Evolutionary conservation across 2,329 filamentous ascomycete species (phyloP), one percentile per base, ranked within the genome.

Genomic region (Phaeoacremonium minimum): DNA sequence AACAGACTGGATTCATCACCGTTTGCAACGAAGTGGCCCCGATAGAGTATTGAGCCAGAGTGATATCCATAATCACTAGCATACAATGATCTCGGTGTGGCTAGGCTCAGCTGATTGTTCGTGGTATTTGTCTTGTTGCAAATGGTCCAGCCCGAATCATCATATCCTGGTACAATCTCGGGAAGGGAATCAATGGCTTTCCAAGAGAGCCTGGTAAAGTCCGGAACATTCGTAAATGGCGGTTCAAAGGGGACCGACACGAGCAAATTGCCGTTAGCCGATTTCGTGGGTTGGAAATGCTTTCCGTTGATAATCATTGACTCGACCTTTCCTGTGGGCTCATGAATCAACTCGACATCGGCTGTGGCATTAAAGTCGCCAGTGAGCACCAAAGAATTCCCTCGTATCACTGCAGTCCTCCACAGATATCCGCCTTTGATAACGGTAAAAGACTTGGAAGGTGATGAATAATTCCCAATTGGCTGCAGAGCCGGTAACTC

Each of bases 301-400:
- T 35, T 53, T 12, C 61, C 64, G 19, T 72, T 73, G 26, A 68
- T 41, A 1, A 53, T 43, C 5, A 80, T 50, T 0, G 54, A 58
- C 2, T 71, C 68, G 2, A 75, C 61, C 1, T 15, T 16, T 2
- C 51, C 55, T 1, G 60, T 52, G 0, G 77, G 71, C 0, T 75
- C 80, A 4, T 82, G 79, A 20, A 88, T 75, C 15, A 90, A 66
- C 46, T 88, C 83, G 11, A 91, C 57, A 0, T 72, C 49, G 0
- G 80, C 79, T 0, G 83, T 87, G 1, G 68, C 57, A 46, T 90
- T 90, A 45, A 90, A 69, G 49, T 91, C 86, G 4, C 81, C 85
- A 5, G 73, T 74, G 3, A 91, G 54, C 9, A 72, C 65, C 4
- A 91, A 64, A 2, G 69, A 69, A 14, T 61, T 63, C 4, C 69